phyloP scores from a whole-genome alignment of 2,329 filamentous ascomycete genomes.

The Nectriaceae sp. region DNA sequence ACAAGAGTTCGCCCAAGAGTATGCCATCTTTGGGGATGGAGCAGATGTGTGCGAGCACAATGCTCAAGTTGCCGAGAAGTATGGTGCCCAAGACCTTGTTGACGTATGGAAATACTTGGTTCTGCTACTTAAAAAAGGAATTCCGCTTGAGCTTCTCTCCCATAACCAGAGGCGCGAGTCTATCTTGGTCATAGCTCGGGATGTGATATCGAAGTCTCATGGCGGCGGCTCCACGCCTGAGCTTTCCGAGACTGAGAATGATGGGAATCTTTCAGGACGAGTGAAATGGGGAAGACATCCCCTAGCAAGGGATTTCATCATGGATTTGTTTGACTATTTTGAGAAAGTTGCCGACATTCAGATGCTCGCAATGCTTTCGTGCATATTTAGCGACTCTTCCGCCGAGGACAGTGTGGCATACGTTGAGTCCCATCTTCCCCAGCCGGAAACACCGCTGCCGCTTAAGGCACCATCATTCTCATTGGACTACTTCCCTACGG shows the following conservation, averaged over 20 bases:
- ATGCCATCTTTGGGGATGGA: slow-evolving; percentile 81
- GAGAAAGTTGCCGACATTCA: slow-evolving; percentile 65
- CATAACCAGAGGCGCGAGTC: slow-evolving; percentile 57
- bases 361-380: slow-evolving; percentile 73
- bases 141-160: slow-evolving; percentile 67
- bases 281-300: slow-evolving; percentile 71
- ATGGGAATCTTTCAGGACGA: slow-evolving; percentile 50
- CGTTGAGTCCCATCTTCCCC: slow-evolving; percentile 55
- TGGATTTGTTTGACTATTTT: slow-evolving; percentile 64
- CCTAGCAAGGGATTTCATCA: slow-evolving; percentile 61
- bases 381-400: slow-evolving; percentile 65
- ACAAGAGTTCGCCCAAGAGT: slow-evolving; percentile 73
- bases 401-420: slow-evolving; percentile 58
- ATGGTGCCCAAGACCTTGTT: slow-evolving; percentile 71
- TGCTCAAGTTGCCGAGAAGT: slow-evolving; percentile 71
- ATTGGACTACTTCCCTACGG: slow-evolving; percentile 65
- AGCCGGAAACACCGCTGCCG: slow-evolving; percentile 63
- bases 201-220: slow-evolving; percentile 49
- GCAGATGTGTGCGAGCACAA: slow-evolving; percentile 85
- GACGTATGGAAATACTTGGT: slow-evolving; percentile 83
- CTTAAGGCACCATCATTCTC: slow-evolving; percentile 69
- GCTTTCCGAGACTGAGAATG: slow-evolving; percentile 9
- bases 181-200: slow-evolving; percentile 68
- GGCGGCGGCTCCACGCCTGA: slow-evolving; percentile 15
- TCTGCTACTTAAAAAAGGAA: slow-evolving; percentile 74